phyloP scores from a whole-genome alignment of 805 yeast species.

The Kuraishia floccosa region DNA sequence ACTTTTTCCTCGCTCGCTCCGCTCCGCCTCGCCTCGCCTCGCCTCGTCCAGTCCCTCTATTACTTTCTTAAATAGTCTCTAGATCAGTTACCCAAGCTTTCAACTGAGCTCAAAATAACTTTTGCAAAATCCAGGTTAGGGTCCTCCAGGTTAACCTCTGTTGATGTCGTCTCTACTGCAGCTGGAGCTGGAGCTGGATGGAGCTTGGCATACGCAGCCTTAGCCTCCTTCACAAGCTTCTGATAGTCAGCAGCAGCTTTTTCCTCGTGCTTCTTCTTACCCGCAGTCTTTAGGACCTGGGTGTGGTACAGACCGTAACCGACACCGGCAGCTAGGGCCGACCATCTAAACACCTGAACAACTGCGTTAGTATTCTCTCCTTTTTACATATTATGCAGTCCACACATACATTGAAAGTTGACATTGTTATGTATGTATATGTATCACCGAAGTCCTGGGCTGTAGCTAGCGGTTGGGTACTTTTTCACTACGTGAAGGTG shows the following conservation, averaged over 20 bases:
- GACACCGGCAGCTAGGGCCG: slow-evolving; percentile 82
- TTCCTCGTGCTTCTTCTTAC: slow-evolving; percentile 44
- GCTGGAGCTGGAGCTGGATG: slow-evolving; percentile 12
- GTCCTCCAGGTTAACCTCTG: slow-evolving; percentile 63
- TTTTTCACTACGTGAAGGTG: too few relatives aligned
- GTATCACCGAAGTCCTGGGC: too few relatives aligned
- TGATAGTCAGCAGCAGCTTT: slow-evolving; percentile 52
- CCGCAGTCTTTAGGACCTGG: slow-evolving; percentile 49
- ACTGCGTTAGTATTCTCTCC: too few relatives aligned
- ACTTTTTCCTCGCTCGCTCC: too few relatives aligned
- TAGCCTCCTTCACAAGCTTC: slow-evolving; percentile 79
- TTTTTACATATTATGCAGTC: too few relatives aligned
- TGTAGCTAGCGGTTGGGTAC: too few relatives aligned
- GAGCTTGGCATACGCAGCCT: slow-evolving; percentile 72
- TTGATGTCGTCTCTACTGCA: slow-evolving; percentile 11
- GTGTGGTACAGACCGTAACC: slow-evolving; percentile 85
- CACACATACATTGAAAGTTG: too few relatives aligned
- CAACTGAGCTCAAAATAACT: slow-evolving; percentile 56
- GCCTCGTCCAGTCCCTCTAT: not conserved
- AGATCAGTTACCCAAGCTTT: slow-evolving; percentile 27
- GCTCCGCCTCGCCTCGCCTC: too few relatives aligned
- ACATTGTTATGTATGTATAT: too few relatives aligned
- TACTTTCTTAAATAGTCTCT: not conserved
- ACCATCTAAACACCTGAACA: slow-evolving; percentile 89
- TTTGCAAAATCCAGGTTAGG: slow-evolving; percentile 80